Base-by-base conservation (phyloP, 208 protist genomes). In the Eutreptiella sp. region DNA sequence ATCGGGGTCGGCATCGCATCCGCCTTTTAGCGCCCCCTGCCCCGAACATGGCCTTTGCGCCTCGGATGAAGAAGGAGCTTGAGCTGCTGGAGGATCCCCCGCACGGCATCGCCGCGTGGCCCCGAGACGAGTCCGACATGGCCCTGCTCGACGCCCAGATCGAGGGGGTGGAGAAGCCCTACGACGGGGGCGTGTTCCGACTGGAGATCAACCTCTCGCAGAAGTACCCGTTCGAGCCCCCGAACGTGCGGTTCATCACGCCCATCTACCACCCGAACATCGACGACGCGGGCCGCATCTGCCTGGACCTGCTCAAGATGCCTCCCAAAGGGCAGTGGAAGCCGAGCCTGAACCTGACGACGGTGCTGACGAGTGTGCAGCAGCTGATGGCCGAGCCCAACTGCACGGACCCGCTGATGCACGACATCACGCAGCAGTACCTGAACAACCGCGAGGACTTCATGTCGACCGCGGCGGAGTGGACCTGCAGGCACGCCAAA, bases 201-300 rank as follows among this genome's bases (percentile, higher is more conserved):
- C 36, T 74, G 9, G 38, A 61, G 32, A 43, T 75, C 32, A 53
- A 5, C n/a, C 21, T 72, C n/a, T 41, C 42, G 1, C n/a, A 27
- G 16, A 68, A 69, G 31, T 91, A 91, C 39, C 85, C 85, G 0
- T 79, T 81, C 46, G 68, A 87, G 57, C 83, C 83, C 23, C 85
- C 85, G 0, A 71, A 81, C 24, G 57, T 83, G 16, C 36, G 29
- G 14, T 91, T 89, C 50, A 32, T 69, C 5, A 91, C 85, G 16
- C 68, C 65, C 9, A 80, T 91, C 19, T 89, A 91, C 52, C 85
- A 91, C 63, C 85, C 85, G 28, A 91, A 91, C 61, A 87, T 91
- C 35, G 83, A 91, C 55, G 38, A 36, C 27, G 58, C 52, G 23
- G 85, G 85, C 0, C 61, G 81, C 29, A 89, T 91, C 32, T 89